These are phyloP conservation scores for Podila minutissima DNA, from an alignment of 192 early-diverging fungal genomes.

Conservation along the genomic window DNA sequence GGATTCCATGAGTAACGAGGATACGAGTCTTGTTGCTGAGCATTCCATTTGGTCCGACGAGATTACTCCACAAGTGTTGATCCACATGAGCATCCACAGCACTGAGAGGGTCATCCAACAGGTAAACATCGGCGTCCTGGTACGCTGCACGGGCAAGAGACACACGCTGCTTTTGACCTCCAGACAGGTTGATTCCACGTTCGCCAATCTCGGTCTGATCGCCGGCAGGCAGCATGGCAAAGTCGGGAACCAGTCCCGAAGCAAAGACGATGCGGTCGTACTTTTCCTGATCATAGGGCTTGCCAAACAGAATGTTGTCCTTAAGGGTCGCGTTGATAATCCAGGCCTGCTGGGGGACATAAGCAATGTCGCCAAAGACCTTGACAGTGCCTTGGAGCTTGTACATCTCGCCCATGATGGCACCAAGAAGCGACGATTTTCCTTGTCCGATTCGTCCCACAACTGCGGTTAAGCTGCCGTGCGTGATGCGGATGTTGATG, in stretches of 20 bases:
- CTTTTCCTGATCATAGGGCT: constrained; percentile 72
- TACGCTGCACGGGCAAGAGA: constrained; percentile 83
- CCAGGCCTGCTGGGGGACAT: constrained; percentile 79
- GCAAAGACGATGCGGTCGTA: constrained; percentile 81
- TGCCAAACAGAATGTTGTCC: constrained; percentile 93
- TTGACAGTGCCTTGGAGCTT: constrained; percentile 65
- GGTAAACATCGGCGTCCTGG: constrained; percentile 75
- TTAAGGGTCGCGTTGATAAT: constrained; percentile 91
- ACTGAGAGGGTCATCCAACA: constrained; percentile 63
- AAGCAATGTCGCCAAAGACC: constrained; percentile 70
- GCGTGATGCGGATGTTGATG: constrained; percentile 51
- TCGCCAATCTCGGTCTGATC: constrained; percentile 94
- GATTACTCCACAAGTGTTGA: constrained; percentile 80
- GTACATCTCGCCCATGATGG: constrained; percentile 90
- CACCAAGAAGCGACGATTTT: constrained; percentile 58
- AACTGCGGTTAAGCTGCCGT: constrained; percentile 13
- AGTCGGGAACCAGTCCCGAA: constrained; percentile 83
- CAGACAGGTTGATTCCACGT: constrained; percentile 88
- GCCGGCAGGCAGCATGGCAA: constrained; percentile 84
- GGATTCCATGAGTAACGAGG: constrained; percentile 84
- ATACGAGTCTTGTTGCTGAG: constrained; percentile 82
- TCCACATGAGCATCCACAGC: constrained; percentile 74
- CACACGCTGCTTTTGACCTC: constrained; percentile 88
- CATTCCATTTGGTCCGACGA: constrained; percentile 85
- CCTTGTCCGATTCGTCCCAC: constrained; percentile 55